These are phyloP conservation scores for Artemisia argyi DNA, from an alignment of 129 eudicot genomes.

Conservation along the genomic window DNA sequence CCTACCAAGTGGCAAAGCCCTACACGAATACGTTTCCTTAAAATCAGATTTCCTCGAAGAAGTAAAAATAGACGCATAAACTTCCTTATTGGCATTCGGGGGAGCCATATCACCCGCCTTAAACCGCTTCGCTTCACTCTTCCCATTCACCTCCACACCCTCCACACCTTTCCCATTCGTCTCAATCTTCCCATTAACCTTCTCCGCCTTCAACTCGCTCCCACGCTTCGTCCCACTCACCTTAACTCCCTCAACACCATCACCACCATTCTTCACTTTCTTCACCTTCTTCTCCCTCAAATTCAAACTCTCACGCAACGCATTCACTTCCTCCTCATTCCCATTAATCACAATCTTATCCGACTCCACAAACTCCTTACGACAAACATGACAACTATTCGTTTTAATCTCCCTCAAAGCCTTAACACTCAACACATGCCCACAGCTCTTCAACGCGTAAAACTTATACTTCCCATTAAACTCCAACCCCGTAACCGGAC, in stretches of 20 bases:
- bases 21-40: slow-evolving; percentile 79
- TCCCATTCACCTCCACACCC: slow-evolving; percentile 37
- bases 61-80: slow-evolving; percentile 83
- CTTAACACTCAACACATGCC: slow-evolving; percentile 84
- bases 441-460: slow-evolving; percentile 67
- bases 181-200: slow-evolving; percentile 48
- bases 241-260: not conserved
- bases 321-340: slow-evolving; percentile 69
- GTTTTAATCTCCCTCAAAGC: slow-evolving; percentile 89
- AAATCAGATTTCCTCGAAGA: slow-evolving; percentile 83
- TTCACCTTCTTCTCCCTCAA: slow-evolving; percentile 43
- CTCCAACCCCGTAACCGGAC: slow-evolving; percentile 77
- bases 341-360: slow-evolving; percentile 91
- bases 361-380: slow-evolving; percentile 59
- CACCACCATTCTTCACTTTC: slow-evolving; percentile 23
- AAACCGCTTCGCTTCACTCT: slow-evolving; percentile 38
- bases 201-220: slow-evolving; percentile 67
- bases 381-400: slow-evolving; percentile 73
- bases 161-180: slow-evolving; percentile 42
- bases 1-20: slow-evolving; percentile 87
- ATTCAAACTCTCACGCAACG: slow-evolving; percentile 41
- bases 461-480: slow-evolving; percentile 88
- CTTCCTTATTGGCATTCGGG: slow-evolving; percentile 65
- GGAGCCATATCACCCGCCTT: slow-evolving; percentile 81
- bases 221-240: slow-evolving; percentile 39